phyloP scores from a whole-genome alignment of 352 stramenopile genomes.

The Pythium angustatum region DNA sequence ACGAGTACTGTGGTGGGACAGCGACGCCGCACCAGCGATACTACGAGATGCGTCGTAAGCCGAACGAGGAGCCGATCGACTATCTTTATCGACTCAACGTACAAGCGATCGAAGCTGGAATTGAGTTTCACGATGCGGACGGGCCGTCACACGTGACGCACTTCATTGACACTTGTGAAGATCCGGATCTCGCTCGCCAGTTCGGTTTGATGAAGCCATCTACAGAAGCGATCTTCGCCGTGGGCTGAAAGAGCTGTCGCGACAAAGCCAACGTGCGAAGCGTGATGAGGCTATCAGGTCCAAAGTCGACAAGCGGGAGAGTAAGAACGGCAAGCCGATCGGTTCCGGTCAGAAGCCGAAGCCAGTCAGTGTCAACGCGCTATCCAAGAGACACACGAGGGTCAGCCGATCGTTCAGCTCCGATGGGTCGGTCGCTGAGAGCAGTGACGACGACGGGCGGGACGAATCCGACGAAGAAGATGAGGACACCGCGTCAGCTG shows the following conservation, averaged over 20 bases:
- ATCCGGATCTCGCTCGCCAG: slow-evolving; percentile 1
- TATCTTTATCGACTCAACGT: slow-evolving; percentile 31
- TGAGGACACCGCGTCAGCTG: too few relatives aligned
- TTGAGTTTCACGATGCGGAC: background rate
- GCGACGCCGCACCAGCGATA: slow-evolving; percentile 9
- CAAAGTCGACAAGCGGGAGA: background rate
- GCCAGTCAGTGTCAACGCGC: background rate
- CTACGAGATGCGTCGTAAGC: slow-evolving; percentile 7
- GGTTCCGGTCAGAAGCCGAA: background rate
- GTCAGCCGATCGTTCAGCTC: too few relatives aligned
- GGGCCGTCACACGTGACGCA: slow-evolving; percentile 2
- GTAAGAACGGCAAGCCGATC: background rate
- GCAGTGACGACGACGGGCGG: too few relatives aligned
- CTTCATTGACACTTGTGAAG: slow-evolving; percentile 19
- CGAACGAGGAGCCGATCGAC: slow-evolving; percentile 23
- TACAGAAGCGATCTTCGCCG: background rate
- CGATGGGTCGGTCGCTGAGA: too few relatives aligned
- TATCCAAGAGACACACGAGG: too few relatives aligned
- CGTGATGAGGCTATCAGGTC: slow-evolving; percentile 5
- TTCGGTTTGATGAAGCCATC: background rate
- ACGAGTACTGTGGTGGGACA: slow-evolving; percentile 20
- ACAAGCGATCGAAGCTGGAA: background rate
- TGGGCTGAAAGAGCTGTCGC: background rate
- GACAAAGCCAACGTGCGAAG: background rate
- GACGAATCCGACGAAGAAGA: too few relatives aligned